Conservation (phyloP, 2,329 filamentous ascomycete species). For the Diaporthe eres region DNA sequence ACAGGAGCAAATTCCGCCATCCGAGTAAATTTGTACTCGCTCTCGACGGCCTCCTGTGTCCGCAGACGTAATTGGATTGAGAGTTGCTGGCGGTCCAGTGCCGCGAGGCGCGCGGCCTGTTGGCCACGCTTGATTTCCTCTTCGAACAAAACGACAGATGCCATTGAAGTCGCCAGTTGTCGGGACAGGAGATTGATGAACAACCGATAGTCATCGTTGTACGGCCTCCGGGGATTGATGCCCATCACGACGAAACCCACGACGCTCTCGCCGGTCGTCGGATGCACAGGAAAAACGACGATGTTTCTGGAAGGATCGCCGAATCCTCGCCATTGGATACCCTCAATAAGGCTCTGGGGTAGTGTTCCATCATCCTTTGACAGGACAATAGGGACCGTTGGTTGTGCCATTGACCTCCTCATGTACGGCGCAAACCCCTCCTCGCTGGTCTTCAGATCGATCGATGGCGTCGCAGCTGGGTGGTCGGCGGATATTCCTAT, state of each 20-base stretch:
- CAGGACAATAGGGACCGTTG: slow-evolving; percentile 76
- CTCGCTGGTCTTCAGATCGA: slow-evolving; percentile 79
- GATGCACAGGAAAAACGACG: slow-evolving; percentile 84
- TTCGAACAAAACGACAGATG: slow-evolving; percentile 86
- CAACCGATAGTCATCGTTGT: slow-evolving; percentile 84
- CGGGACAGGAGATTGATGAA: slow-evolving; percentile 82
- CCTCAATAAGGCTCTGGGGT: slow-evolving; percentile 74
- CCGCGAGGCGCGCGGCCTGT: slow-evolving; percentile 80
- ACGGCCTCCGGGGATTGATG: slow-evolving; percentile 82
- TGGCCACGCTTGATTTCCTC: slow-evolving; percentile 85
- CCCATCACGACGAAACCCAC: slow-evolving; percentile 86
- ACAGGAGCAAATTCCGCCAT: slow-evolving; percentile 90
- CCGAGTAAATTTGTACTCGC: slow-evolving; percentile 83
- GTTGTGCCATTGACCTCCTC: slow-evolving; percentile 78
- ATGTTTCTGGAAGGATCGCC: slow-evolving; percentile 78
- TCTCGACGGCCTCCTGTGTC: slow-evolving; percentile 73
- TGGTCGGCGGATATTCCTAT: slow-evolving; percentile 78
- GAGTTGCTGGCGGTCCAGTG: slow-evolving; percentile 82
- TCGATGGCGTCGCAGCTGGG: slow-evolving; percentile 67
- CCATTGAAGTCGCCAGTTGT: slow-evolving; percentile 84
- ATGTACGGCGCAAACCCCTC: slow-evolving; percentile 84
- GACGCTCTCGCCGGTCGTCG: slow-evolving; percentile 79
- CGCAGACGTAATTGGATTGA: slow-evolving; percentile 80
- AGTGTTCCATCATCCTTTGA: slow-evolving; percentile 77
- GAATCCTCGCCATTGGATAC: slow-evolving; percentile 79